Evolutionary conservation across 1,139 yeast species (phyloP).

Genomic region (Geotrichum aggregatum): DNA sequence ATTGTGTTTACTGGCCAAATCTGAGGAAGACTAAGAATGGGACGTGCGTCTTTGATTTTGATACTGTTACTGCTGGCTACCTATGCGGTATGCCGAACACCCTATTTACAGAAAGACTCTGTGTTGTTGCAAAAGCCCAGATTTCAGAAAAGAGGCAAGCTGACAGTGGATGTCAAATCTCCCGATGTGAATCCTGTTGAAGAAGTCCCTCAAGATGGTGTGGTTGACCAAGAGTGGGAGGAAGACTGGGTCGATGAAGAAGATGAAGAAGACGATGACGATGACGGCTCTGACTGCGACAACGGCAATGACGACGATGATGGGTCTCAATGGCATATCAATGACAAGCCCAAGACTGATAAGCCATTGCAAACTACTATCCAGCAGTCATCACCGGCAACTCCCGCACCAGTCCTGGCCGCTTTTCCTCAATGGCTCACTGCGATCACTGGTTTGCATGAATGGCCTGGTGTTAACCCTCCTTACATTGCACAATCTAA

Average conservation of each 20-base stretch:
- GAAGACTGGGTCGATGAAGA: conserved; percentile 12
- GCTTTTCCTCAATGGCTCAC: conserved; percentile 74
- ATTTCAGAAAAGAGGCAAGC: not conserved
- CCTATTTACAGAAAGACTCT: not conserved
- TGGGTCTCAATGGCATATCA: conserved; percentile 31
- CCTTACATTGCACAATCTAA: conserved; percentile 80
- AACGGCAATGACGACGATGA: conserved; percentile 36
- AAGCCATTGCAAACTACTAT: not conserved
- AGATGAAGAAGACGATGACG: conserved; percentile 27
- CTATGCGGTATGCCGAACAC: not conserved
- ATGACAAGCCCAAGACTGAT: not conserved
- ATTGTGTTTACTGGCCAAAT: not conserved
- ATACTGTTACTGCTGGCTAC: not conserved
- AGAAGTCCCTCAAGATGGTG: no score
- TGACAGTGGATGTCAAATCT: conserved; percentile 9
- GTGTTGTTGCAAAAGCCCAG: not conserved
- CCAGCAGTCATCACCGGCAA: not conserved
- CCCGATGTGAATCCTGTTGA: no score
- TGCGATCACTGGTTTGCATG: conserved; percentile 63
- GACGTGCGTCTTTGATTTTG: not conserved
- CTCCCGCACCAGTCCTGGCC: not conserved
- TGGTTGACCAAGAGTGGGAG: no score
- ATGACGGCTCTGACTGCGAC: conserved; percentile 32
- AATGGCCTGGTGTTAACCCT: conserved; percentile 84
- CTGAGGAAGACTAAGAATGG: not conserved